Percentiles rank a stretch among this genome's conserved stretches.
Conservation (phyloP, 164 flowering plant species). For the Vitis rotundifolia region DNA sequence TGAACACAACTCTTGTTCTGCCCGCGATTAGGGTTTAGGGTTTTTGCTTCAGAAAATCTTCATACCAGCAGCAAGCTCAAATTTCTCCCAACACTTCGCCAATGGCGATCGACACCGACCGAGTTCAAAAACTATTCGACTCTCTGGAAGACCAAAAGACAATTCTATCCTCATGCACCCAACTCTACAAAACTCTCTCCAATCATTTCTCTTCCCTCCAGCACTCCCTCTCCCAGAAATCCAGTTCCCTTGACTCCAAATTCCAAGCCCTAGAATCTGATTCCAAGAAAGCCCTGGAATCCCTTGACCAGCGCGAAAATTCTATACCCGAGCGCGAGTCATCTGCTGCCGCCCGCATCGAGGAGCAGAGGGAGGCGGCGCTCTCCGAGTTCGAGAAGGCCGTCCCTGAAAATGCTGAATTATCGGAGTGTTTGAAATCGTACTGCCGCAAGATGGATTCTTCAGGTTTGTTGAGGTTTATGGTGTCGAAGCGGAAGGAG, state of each 20-base stretch:
- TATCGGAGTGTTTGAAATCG: constrained; percentile 31
- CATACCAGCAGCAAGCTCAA: background rate
- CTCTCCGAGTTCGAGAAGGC: constrained; percentile 31
- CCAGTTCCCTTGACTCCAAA: constrained; percentile 42
- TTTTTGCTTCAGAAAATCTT: background rate
- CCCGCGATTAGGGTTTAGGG: constrained; percentile 2
- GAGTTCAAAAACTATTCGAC: constrained; percentile 28
- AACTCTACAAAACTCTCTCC: constrained; percentile 44
- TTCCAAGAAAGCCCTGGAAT: constrained; percentile 34
- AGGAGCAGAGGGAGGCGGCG: constrained; percentile 33
- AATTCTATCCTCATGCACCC: constrained; percentile 40
- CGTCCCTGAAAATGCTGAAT: background rate
- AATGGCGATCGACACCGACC: constrained; percentile 33
- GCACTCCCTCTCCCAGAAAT: constrained; percentile 29
- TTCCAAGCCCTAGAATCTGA: constrained; percentile 38
- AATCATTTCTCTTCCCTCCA: constrained; percentile 42
- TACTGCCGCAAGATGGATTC: constrained; percentile 48
- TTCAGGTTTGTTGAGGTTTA: constrained; percentile 35
- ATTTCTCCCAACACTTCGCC: background rate
- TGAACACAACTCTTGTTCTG: background rate
- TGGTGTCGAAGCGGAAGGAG: constrained; percentile 52
- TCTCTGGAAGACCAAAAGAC: constrained; percentile 38
- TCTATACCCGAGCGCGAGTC: constrained; percentile 51
- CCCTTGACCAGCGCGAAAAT: constrained; percentile 37
- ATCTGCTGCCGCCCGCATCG: constrained; percentile 31